Evolutionary conservation across 805 yeast genomes (phyloP).

Genomic region (Candida incommunis): DNA sequence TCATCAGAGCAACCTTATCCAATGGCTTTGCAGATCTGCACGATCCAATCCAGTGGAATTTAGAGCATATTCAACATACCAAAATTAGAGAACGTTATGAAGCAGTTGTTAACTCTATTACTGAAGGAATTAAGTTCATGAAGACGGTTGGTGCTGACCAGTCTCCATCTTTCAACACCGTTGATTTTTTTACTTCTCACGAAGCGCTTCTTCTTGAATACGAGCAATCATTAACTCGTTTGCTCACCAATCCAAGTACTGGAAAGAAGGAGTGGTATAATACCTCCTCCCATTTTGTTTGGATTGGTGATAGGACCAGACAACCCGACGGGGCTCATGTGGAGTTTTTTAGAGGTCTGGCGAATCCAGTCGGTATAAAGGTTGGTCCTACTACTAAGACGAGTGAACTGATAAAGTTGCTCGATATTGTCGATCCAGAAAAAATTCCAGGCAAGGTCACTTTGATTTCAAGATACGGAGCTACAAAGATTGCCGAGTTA

Average conservation of each 20-base stretch:
- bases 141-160: slow-evolving; percentile 25
- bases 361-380: slow-evolving; percentile 29
- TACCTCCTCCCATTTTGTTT: slow-evolving; percentile 29
- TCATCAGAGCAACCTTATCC: slow-evolving; percentile 21
- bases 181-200: slow-evolving; percentile 28
- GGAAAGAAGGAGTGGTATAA: slow-evolving; percentile 20
- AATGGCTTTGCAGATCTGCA: slow-evolving; percentile 29
- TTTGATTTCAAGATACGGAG: slow-evolving; percentile 28
- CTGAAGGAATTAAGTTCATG: slow-evolving; percentile 25
- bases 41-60: slow-evolving; percentile 27
- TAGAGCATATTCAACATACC: slow-evolving; percentile 25
- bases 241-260: slow-evolving; percentile 13
- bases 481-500: slow-evolving; percentile 19
- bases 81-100: slow-evolving; percentile 26
- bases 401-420: slow-evolving; percentile 22
- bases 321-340: slow-evolving; percentile 33
- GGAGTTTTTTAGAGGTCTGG: slow-evolving; percentile 29
- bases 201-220: slow-evolving; percentile 28
- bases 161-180: slow-evolving; percentile 15
- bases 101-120: slow-evolving; percentile 21
- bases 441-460: slow-evolving; percentile 26
- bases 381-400: slow-evolving; percentile 29
- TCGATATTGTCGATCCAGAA: slow-evolving; percentile 27
- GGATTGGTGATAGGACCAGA: slow-evolving; percentile 32
- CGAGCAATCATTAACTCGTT: slow-evolving; percentile 27